Conservation (phyloP, 208 protist genomes). For the Endotrypanum monterogeii region DNA sequence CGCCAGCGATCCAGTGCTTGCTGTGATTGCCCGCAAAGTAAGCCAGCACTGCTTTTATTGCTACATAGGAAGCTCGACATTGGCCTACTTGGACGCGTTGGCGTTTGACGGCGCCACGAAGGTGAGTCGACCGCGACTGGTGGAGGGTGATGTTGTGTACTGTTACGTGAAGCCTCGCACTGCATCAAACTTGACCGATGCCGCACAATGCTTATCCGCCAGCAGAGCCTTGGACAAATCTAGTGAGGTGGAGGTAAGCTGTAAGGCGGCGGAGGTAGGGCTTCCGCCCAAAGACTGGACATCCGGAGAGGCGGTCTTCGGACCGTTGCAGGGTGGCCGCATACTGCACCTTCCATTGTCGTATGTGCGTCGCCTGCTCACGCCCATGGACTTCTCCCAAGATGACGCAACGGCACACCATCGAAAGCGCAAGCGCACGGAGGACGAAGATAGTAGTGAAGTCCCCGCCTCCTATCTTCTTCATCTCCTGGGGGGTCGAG, state of each 20-base stretch:
- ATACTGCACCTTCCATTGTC: conserved; percentile 65
- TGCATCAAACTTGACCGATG: conserved; percentile 26
- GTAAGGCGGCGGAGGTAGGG: conserved; percentile 69
- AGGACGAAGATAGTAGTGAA: conserved; percentile 12
- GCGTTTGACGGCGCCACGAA: conserved; percentile 89
- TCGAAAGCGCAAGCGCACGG: conserved; percentile 26
- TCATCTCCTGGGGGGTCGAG: conserved; percentile 48
- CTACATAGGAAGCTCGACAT: conserved; percentile 48
- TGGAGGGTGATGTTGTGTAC: conserved; percentile 81
- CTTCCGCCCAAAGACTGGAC: conserved; percentile 84
- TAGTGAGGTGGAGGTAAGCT: conserved; percentile 72
- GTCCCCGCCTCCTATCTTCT: conserved; percentile 68
- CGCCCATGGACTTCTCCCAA: conserved; percentile 15
- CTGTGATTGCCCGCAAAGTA: conserved; percentile 53
- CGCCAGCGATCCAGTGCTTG: conserved; percentile 74
- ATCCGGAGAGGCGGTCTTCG: conserved; percentile 77
- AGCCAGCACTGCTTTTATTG: conserved; percentile 66
- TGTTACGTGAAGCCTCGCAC: conserved; percentile 56
- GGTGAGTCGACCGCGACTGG: conserved; percentile 64
- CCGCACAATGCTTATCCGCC: neutral
- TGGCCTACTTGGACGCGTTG: conserved; percentile 69
- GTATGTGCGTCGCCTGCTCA: conserved; percentile 70
- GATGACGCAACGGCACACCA: neutral
- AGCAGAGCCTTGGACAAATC: conserved; percentile 3
- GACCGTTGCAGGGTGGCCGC: conserved; percentile 66